A percentile compares a stretch with the other conserved stretches of the same genome.
Conservation (phyloP, 176 grass and related monocot genomes). For the Phyllostachys edulis region DNA sequence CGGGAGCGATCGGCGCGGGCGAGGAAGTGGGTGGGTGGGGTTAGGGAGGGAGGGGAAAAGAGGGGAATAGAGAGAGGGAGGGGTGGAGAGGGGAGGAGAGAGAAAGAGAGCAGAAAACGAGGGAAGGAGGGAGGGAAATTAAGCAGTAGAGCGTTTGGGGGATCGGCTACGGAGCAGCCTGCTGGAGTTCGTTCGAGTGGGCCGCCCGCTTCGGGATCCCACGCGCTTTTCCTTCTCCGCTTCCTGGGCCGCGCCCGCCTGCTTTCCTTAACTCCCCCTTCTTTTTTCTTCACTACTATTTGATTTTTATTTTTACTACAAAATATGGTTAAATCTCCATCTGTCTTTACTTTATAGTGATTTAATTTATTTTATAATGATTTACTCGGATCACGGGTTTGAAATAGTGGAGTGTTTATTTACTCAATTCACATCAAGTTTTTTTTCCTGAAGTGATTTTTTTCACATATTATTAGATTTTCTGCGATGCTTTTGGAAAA, state of each 20-base stretch:
- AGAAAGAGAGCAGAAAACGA: slow-evolving; percentile 54
- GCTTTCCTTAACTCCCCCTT: neutral
- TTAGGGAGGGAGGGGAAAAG: neutral
- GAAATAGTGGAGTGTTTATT: neutral
- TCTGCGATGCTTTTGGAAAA: neutral
- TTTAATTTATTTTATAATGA: too few relatives aligned
- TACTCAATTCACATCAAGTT: neutral
- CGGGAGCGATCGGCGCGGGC: neutral
- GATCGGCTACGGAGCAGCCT: neutral
- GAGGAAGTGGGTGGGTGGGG: slow-evolving; percentile 38
- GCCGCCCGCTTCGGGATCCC: neutral
- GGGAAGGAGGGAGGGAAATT: slow-evolving; percentile 61
- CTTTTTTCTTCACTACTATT: neutral
- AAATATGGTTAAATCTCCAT: neutral
- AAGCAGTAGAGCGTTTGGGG: slow-evolving; percentile 28
- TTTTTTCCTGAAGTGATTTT: neutral
- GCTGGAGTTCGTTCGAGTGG: neutral
- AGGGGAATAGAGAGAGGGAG: slow-evolving; percentile 4
- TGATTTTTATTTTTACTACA: neutral
- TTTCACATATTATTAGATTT: neutral
- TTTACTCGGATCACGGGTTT: neutral
- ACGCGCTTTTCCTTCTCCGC: neutral
- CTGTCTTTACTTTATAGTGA: too few relatives aligned
- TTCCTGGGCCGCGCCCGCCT: neutral
- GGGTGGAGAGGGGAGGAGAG: slow-evolving; percentile 16